Percentiles rank a stretch among this genome's conserved stretches.
Conservation (phyloP, 148 eudicot genomes). For the Fagopyrum homotropicum region DNA sequence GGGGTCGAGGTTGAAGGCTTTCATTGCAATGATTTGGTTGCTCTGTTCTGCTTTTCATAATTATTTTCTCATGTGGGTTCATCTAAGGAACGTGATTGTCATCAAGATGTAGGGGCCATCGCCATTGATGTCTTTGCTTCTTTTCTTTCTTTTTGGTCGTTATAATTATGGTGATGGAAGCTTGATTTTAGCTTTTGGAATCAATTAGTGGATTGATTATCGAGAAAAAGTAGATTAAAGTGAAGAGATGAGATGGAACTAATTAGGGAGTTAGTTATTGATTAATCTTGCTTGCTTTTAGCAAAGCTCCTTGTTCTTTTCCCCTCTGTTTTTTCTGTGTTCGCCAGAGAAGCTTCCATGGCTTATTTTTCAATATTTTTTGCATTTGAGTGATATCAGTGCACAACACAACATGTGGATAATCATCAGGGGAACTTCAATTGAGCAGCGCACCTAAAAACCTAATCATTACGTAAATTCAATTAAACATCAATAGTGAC, state of each 20-base stretch:
- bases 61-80: conserved; percentile 25
- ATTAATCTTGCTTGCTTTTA: neutral
- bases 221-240: neutral
- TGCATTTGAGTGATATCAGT: neutral
- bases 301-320: neutral
- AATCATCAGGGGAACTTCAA: neutral
- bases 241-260: neutral
- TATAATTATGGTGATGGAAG: neutral
- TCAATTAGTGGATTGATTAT: conserved; percentile 6
- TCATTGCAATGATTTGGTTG: conserved; percentile 35
- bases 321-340: neutral
- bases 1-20: conserved; percentile 15
- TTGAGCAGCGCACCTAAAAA: neutral
- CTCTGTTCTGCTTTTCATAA: conserved; percentile 4
- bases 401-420: conserved; percentile 6
- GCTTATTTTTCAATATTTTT: neutral
- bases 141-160: neutral
- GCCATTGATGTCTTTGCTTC: neutral
- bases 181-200: neutral
- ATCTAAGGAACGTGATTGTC: conserved; percentile 36
- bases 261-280: neutral
- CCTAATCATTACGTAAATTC: neutral
- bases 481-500: neutral
- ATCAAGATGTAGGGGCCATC: conserved; percentile 37
- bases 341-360: conserved; percentile 4